Conservation (phyloP, 495 filamentous ascomycete genomes). For the Pyrenula massariospora region DNA sequence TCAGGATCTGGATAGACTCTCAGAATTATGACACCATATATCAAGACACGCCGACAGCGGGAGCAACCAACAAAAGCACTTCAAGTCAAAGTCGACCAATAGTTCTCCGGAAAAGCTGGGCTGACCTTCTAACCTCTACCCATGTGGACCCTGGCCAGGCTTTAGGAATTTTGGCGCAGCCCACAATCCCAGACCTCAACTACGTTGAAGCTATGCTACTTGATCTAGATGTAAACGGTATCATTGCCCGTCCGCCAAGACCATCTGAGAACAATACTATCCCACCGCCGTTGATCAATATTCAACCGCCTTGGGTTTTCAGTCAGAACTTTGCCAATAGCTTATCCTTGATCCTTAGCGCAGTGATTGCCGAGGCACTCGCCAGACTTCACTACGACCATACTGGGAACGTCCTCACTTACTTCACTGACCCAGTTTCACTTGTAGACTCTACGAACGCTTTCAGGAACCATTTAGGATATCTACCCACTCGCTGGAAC, state of each 20-base stretch:
- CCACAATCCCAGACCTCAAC: not conserved
- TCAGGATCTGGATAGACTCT: not conserved
- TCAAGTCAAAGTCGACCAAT: not conserved
- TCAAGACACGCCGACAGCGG: not conserved
- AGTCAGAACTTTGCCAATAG: not conserved
- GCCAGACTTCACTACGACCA: not conserved
- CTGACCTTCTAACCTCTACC: not conserved
- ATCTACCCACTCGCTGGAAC: not conserved
- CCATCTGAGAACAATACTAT: not conserved
- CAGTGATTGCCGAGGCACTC: not conserved
- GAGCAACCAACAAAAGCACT: not conserved
- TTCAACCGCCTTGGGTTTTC: not conserved
- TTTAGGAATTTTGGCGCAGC: not conserved
- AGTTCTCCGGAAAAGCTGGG: not conserved
- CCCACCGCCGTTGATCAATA: not conserved
- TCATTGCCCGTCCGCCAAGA: not conserved
- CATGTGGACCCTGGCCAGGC: not conserved
- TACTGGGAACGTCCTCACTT: not conserved
- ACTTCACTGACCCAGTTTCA: not conserved
- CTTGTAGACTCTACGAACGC: not conserved
- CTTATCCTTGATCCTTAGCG: not conserved
- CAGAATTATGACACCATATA: not conserved
- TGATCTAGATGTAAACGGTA: not conserved
- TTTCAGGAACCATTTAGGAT: not conserved
- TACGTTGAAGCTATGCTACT: not conserved